Conservation (phyloP, 441 rosid species). For the Pelargonium myrrhifolium region DNA sequence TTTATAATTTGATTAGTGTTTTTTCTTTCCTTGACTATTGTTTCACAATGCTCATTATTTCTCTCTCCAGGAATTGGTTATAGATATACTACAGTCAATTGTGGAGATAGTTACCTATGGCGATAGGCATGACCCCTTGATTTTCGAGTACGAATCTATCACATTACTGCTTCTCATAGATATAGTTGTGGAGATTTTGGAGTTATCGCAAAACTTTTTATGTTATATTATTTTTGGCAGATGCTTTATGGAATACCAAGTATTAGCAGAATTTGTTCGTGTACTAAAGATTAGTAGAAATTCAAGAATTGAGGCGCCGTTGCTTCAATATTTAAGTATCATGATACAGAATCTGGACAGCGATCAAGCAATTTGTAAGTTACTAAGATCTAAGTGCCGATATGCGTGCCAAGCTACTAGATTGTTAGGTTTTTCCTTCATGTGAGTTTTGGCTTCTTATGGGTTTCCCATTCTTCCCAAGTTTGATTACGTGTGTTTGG, state of each 20-base stretch:
- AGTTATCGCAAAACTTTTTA: background rate
- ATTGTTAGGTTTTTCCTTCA: slow-evolving; percentile 10
- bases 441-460: background rate
- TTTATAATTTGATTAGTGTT: background rate
- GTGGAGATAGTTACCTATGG: slow-evolving; percentile 72
- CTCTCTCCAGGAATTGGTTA: slow-evolving; percentile 40
- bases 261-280: slow-evolving; percentile 60
- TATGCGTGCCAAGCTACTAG: slow-evolving; percentile 19
- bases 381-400: slow-evolving; percentile 15
- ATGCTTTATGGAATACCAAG: slow-evolving; percentile 69
- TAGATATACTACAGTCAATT: slow-evolving; percentile 56
- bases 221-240: slow-evolving; percentile 25
- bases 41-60: slow-evolving; percentile 9
- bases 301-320: slow-evolving; percentile 50
- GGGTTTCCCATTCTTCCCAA: background rate
- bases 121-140: slow-evolving; percentile 52
- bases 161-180: slow-evolving; percentile 4
- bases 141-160: slow-evolving; percentile 45
- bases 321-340: slow-evolving; percentile 67
- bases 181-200: slow-evolving; percentile 1
- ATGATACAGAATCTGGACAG: slow-evolving; percentile 65
- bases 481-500: slow-evolving; percentile 6
- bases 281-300: slow-evolving; percentile 38
- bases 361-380: slow-evolving; percentile 63
- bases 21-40: slow-evolving; percentile 7